Conservation (phyloP, 768 basidiomycete genomes). For the Suillus cothurnatus region DNA sequence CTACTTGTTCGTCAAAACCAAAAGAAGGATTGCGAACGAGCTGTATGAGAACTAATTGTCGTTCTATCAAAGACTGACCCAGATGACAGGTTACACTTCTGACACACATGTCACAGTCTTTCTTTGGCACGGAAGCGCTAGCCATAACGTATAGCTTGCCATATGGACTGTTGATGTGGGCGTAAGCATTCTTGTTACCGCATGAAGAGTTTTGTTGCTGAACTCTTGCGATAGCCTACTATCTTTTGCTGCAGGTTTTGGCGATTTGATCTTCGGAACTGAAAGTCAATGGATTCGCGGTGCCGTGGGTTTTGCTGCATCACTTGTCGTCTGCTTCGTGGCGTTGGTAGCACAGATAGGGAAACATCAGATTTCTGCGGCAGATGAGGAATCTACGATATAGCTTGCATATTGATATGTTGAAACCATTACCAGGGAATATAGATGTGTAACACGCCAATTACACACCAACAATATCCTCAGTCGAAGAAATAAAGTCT, state of each 20-base stretch:
- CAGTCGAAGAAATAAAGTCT: neutral
- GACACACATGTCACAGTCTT: neutral
- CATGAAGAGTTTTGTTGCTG: neutral
- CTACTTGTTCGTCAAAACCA: conserved; percentile 42
- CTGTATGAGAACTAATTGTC: conserved; percentile 22
- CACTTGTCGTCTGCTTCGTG: neutral
- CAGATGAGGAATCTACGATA: neutral
- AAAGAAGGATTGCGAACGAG: conserved; percentile 17
- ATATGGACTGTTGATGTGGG: conserved; percentile 35
- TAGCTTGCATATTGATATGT: neutral
- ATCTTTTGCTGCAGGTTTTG: conserved; percentile 1
- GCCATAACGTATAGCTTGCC: conserved; percentile 36
- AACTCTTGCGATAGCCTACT: neutral
- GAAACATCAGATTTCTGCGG: neutral
- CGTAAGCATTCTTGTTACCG: conserved; percentile 15
- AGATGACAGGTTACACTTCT: neutral
- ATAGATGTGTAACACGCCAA: neutral
- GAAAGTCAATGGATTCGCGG: neutral
- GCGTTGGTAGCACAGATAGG: neutral
- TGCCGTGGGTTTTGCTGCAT: neutral
- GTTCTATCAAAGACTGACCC: neutral
- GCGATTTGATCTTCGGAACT: neutral
- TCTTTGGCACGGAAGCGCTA: conserved; percentile 27
- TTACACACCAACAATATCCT: neutral
- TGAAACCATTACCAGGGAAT: neutral